Base-by-base conservation (phyloP, 2,329 filamentous ascomycete genomes). In the Tricladium varicosporioides region DNA sequence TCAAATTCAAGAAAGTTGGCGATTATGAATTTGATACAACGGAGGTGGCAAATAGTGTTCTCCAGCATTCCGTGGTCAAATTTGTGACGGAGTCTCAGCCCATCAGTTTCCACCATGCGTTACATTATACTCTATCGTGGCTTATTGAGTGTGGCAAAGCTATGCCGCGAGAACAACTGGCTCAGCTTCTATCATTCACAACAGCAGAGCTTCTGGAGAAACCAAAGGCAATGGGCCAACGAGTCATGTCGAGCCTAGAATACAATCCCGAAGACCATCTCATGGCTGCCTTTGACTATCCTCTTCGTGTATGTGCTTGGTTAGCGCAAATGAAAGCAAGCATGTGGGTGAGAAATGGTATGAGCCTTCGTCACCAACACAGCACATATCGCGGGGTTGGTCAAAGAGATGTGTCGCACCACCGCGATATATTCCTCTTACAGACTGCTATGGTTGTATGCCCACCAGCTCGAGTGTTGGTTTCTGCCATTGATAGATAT, bases 341-440 rank as follows among this genome's bases (percentile, higher is more conserved):
- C 51, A 96, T 97, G 86, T 99, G 95, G 94, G 93, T 99, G 61
- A 86, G 94, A 55, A 99, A 99, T 70, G 94, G 94, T 1, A 91
- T 99, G 69, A 97, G 93, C 67, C 81, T 99, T 51, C 86, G 93
- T 42, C 94, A 99, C 71, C 94, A 99, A 73, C 94, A 95, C 71
- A 89, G 89, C 52, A 94, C 92, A 15, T 99, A 99, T 71, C 87
- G 92, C 14, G 92, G 91, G 43, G 91, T 97, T 13, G 85, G 86
- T 10, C 91, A 95, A 67, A 82, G 94, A 63, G 94, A 99, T 72
- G 89, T 97, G 16, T 92, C 91, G 1, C 93, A 97, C 68, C 93
- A 97, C 67, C 85, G 94, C 57, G 95, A 99, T 69, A 89, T 99
- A 46, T 96, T 97, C 72, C 82, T 99, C 50, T 75, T 99, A 13